A percentile compares a stretch with the other conserved stretches of the same genome.
These are phyloP conservation scores for Collybiopsis confluens DNA, from an alignment of 768 basidiomycete species.

Conservation along the genomic window DNA sequence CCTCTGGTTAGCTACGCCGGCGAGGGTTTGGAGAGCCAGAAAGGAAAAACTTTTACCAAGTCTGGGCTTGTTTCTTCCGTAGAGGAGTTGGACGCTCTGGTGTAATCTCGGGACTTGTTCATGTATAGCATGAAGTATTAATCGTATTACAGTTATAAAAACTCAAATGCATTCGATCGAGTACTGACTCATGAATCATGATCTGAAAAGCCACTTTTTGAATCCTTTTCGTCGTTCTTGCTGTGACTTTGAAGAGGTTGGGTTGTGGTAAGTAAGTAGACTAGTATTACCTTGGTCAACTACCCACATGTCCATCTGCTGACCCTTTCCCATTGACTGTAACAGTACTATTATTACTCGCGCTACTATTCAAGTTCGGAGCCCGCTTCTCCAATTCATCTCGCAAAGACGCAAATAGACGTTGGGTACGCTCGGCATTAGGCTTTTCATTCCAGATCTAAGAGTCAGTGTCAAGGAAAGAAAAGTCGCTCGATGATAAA, in stretches of 20 bases:
- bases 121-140: not conserved
- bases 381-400: constrained; percentile 79
- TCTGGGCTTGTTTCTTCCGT: constrained; percentile 64
- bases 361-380: constrained; percentile 25
- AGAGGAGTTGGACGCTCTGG: constrained; percentile 69
- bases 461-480: constrained; percentile 12
- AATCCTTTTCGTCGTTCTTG: constrained; percentile 7
- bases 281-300: constrained; percentile 25
- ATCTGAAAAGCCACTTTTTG: constrained; percentile 8
- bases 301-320: constrained; percentile 28
- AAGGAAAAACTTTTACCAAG: constrained; percentile 74
- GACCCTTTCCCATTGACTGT: constrained; percentile 9
- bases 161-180: not conserved
- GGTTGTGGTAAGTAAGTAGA: not conserved
- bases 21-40: constrained; percentile 78
- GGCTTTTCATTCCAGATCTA: constrained; percentile 43
- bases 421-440: constrained; percentile 78
- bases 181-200: no score
- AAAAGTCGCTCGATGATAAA: constrained; percentile 1
- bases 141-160: not conserved
- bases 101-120: constrained; percentile 27
- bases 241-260: constrained; percentile 2
- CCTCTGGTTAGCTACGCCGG: constrained; percentile 89
- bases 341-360: constrained; percentile 7
- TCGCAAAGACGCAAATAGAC: constrained; percentile 72